Base-by-base conservation (phyloP, 2,329 filamentous ascomycete genomes). In the Fusarium staphyleae region DNA sequence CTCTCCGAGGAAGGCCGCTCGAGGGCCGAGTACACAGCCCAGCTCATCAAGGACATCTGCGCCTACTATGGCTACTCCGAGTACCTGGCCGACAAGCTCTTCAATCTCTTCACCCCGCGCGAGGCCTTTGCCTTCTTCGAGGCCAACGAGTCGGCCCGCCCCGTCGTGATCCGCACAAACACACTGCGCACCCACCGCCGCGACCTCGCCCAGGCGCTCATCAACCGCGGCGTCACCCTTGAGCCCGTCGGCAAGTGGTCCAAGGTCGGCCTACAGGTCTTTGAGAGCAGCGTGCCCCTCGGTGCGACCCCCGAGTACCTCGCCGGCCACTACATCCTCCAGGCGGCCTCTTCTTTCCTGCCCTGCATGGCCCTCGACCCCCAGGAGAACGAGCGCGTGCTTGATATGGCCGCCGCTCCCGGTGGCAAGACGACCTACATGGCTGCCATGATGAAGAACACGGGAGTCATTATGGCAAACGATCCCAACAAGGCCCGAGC, bases 41-140 rank as follows among this genome's bases (percentile, higher is more conserved):
- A 96, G 73, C 81, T 99, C 48, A 76, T 98, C 56, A 90, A 91
- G 75, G 95, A 99, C 69, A 90, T 98, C 53, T 97, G 92, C 77
- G 86, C 89, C 49, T 99, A 99, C 81, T 99, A 99, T 72, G 93
- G 93, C 55, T 99, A 99, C 79, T 96, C 90, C 3, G 86, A 89
- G 30, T 98, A 89, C 76, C 83, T 99, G n/a, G 95, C 93, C 4
- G 91, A 96, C 75, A 99, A 98, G 81, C 86, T 99, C 13, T 92
- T 93, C 78, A 88, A 89, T 69, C 86, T 99, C 6, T 98, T 99
- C 77, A 87, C 92, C 1, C 91, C 95, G 0, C 87, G 89, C 66
- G 95, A 99, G 77, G 95, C 95, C 0, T 96, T 98, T 66, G 93
- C 93, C 48, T 99, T 99, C 77, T 98, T 99, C 78, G 95, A 99